These are phyloP conservation scores for Flaveria brownii DNA, from an alignment of 129 eudicot species.

Conservation along the genomic window DNA sequence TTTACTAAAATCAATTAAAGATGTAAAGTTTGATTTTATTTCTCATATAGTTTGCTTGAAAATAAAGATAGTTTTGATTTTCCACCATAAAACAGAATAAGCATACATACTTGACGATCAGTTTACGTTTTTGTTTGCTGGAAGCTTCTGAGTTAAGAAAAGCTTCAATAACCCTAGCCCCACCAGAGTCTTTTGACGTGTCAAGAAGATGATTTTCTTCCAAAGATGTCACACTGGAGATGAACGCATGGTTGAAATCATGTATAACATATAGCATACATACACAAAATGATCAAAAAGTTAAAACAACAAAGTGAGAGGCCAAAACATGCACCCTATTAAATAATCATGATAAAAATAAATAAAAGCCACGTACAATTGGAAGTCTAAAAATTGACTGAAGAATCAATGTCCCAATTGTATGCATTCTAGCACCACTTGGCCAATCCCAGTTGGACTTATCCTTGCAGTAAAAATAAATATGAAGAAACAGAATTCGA, in stretches of 20 bases:
- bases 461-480: constrained; percentile 61
- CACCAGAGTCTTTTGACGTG: constrained; percentile 70
- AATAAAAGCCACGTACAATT: constrained; percentile 45
- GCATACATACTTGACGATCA: constrained; percentile 66
- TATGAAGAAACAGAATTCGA: constrained; percentile 69
- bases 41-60: background rate
- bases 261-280: constrained; percentile 35
- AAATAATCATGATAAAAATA: constrained; percentile 2
- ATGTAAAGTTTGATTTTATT: background rate
- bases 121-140: constrained; percentile 74
- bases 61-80: background rate
- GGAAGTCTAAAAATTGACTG: constrained; percentile 73
- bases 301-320: background rate
- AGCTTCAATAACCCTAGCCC: constrained; percentile 95
- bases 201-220: constrained; percentile 66
- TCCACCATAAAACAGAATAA: background rate
- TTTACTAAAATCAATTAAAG: background rate
- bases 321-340: background rate
- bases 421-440: constrained; percentile 62
- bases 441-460: constrained; percentile 89
- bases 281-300: constrained; percentile 6
- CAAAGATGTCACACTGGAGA: constrained; percentile 78
- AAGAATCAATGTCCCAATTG: constrained; percentile 85
- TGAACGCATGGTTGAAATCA: constrained; percentile 76
- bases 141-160: constrained; percentile 78